phyloP scores from a whole-genome alignment of 345 rosid species.

The Trapa incisa region DNA sequence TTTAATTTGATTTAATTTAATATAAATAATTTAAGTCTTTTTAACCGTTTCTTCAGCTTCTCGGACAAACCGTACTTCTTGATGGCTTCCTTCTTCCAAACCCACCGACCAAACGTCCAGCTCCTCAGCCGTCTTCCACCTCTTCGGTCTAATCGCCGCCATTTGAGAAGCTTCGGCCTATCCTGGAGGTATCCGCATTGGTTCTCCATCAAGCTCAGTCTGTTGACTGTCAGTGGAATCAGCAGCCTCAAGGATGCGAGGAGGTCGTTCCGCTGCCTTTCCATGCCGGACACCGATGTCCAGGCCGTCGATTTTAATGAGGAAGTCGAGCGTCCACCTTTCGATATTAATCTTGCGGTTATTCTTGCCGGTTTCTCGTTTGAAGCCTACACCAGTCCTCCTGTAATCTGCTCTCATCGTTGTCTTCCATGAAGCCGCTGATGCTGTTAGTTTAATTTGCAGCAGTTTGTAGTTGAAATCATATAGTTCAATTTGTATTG shows the following conservation, averaged over 20 bases:
- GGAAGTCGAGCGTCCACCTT: slow-evolving; percentile 44
- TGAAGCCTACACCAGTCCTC: slow-evolving; percentile 68
- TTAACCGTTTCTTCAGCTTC: slow-evolving; percentile 8
- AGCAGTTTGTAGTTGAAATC: not conserved
- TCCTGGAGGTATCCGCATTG: slow-evolving; percentile 15
- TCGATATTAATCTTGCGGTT: slow-evolving; percentile 87
- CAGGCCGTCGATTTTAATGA: slow-evolving; percentile 17
- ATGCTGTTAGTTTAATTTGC: not conserved
- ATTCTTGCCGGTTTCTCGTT: slow-evolving; percentile 95
- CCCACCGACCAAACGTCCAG: slow-evolving; percentile 1
- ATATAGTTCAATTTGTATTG: not conserved
- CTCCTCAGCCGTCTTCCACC: slow-evolving; percentile 6
- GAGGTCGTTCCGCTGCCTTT: slow-evolving; percentile 20
- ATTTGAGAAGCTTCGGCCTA: slow-evolving; percentile 11
- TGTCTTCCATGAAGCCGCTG: not conserved
- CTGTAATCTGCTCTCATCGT: slow-evolving; percentile 23
- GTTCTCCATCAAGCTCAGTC: slow-evolving; percentile 15
- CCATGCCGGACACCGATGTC: slow-evolving; percentile 23
- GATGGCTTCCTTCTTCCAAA: slow-evolving; percentile 14
- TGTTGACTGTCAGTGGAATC: slow-evolving; percentile 9
- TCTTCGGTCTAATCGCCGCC: slow-evolving; percentile 11
- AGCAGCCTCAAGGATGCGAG: slow-evolving; percentile 10
- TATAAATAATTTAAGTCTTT: too few species aligned
- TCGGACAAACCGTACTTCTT: not conserved
- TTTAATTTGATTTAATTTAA: too few species aligned